Evolutionary conservation across 1,284 basidiomycete genomes (phyloP), one percentile per base, ranked within the genome.

Genomic region (Fereydounia khargensis): DNA sequence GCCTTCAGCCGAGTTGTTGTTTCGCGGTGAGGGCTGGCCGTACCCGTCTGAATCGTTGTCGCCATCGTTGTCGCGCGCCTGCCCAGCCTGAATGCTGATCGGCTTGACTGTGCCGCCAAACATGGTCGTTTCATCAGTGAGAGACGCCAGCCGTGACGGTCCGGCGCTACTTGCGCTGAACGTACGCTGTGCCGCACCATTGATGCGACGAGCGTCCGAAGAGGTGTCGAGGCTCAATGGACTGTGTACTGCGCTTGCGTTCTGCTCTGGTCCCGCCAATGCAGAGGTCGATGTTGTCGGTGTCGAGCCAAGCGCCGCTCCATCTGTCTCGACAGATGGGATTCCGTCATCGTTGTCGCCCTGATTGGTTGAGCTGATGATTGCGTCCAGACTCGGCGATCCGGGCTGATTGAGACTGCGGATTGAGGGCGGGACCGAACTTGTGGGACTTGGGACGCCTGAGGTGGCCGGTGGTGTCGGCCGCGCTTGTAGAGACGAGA

Each of bases 381-480:
- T n/a, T n/a, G n/a, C n/a, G 16, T 28, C 37, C 2, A 17, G 51
- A 2, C 35, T 37, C 6, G 57, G 51, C 2, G 51, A 37, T 32
- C 51, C 52, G 2, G 52, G 46, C 11, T 39, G 45, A 31, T 52
- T 42, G 9, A 38, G 51, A 25, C 56, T 54, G 17, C 34, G 39
- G 45, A 56, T 52, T 3, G 59, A 66, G 9, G 59, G 59, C 2
- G 52, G 59, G 22, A 45, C 52, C 3, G 59, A 42, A 32, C 47
- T 66, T 19, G 52, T 51, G 1, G 64, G 64, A 2, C 56, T 61
- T 1, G 50, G 54, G 9, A 47, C 42, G 8, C 53, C 61, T 2
- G 65, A 68, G 1, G 65, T 68, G 8, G 58, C 56, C 11, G 67
- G 67, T 9, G 67, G 67, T 7, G 67, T 70, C 0, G 67, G 67